Base-by-base conservation (phyloP, 257 asterid species). In the Perilla frutescens region DNA sequence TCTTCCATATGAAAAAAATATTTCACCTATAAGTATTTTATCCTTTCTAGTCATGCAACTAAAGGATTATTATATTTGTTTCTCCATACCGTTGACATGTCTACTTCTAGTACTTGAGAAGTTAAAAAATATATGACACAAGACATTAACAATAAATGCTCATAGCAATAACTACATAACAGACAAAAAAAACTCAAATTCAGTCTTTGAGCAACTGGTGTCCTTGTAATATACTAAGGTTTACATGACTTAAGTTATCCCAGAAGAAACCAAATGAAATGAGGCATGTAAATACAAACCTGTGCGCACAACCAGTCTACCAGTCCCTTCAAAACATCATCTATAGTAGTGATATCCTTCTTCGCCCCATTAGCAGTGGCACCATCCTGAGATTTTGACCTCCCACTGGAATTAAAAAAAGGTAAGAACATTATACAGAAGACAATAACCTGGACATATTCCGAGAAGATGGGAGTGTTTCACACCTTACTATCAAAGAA, bases 241-340 rank as follows among this genome's bases (percentile, higher is more conserved):
- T 71, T 13, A 32, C 57, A 70, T 1, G 37, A 58, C 57, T 13
- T 44, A 1, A 39, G 71, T 48, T 62, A 48, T 32, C 71, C 59
- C 48, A 63, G 60, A 70, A 49, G 15, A 72, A 54, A 55, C 44
- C 32, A 14, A 41, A 66, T 31, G 62, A 55, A 43, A 43, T 11
- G 56, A 74, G 12, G 54, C 50, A 72, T 12, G 56, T 66, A 11
- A 71, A 75, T 60, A 64, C 76, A 47, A 41, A 91, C 98, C 97
- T 93, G 98, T 50, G 88, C 65, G 53, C 97, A 89, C 81, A 93
- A 81, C 97, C 97, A 93, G 70, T 89, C 96, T 65, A 93, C 97
- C 59, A 91, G 87, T 65, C 90, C 92, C 63, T 86, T 88, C 77
- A 93, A 70, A 76, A 93, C 94, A 84, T 93, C 96, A 77, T 87